Evolutionary conservation across 352 stramenopile species (phyloP).

Genomic region (Globisporangium apiculatum): DNA sequence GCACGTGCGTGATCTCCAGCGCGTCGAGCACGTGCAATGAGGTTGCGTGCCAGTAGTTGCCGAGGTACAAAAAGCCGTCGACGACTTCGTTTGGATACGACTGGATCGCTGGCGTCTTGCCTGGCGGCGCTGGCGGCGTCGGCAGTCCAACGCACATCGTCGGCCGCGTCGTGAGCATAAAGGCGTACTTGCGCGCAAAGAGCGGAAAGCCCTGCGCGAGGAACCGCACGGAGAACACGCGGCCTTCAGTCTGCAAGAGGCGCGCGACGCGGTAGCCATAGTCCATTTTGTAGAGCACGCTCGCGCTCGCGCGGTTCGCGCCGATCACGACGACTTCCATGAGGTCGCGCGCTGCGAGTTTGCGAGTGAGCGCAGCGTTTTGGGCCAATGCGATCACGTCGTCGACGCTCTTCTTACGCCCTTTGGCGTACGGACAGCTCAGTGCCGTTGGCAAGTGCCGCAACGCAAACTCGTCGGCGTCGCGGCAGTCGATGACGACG

Average conservation of each 20-base stretch:
- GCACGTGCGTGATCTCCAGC: constrained; percentile 61
- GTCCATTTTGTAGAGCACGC: constrained; percentile 53
- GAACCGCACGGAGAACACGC: constrained; percentile 70
- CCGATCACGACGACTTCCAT: constrained; percentile 69
- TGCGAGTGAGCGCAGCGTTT: constrained; percentile 29
- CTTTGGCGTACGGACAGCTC: constrained; percentile 33
- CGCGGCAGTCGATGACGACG: constrained; percentile 64
- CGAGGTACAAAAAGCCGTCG: constrained; percentile 59
- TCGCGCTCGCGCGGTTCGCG: constrained; percentile 27
- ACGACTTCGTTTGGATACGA: constrained; percentile 73
- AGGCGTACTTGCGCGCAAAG: constrained; percentile 67
- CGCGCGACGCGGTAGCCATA: constrained; percentile 63
- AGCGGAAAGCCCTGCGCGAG: constrained; percentile 51
- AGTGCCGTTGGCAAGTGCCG: constrained; percentile 45
- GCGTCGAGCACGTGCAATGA: constrained; percentile 39
- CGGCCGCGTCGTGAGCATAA: constrained; percentile 32
- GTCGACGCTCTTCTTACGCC: constrained; percentile 35
- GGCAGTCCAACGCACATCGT: constrained; percentile 11
- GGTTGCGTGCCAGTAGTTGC: constrained; percentile 80
- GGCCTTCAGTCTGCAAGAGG: constrained; percentile 52
- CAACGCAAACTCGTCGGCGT: constrained; percentile 30
- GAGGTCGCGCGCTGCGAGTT: constrained; percentile 49
- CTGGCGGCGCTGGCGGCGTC: background rate
- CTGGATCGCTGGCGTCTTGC: constrained; percentile 14
- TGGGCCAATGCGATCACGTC: constrained; percentile 34